Evolutionary conservation across 73 alveolate genomes (phyloP).

Genomic region (Paramecium octaurelia): DNA sequence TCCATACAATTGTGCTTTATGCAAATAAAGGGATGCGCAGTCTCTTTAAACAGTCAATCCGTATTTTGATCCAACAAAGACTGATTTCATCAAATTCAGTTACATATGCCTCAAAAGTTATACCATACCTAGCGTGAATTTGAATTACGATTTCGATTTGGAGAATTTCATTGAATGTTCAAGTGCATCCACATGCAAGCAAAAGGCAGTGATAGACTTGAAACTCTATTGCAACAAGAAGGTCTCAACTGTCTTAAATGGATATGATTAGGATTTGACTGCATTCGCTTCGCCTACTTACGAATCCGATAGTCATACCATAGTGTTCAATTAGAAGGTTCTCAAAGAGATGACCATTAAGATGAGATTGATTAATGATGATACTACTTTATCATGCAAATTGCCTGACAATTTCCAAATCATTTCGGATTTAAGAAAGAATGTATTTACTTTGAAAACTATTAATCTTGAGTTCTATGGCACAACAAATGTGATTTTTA

Average conservation of each 20-base stretch:
- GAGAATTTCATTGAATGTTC: neutral
- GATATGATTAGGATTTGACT: neutral
- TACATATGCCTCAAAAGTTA: neutral
- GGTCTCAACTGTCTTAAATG: neutral
- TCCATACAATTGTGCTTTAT: conserved; percentile 6
- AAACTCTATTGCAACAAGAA: neutral
- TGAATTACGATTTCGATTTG: neutral
- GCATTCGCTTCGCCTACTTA: neutral
- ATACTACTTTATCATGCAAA: neutral
- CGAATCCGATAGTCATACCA: neutral
- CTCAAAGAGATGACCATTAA: neutral
- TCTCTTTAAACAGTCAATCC: neutral
- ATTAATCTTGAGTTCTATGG: neutral
- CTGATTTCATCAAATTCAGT: neutral
- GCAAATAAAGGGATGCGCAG: neutral
- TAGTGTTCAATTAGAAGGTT: neutral
- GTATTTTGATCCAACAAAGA: neutral
- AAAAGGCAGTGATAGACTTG: neutral
- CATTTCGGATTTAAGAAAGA: neutral
- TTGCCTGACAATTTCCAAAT: neutral
- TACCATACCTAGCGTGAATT: neutral
- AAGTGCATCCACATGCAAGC: neutral
- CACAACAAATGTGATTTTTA: neutral
- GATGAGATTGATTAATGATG: neutral
- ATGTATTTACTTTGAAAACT: neutral